phyloP scores from a whole-genome alignment of 2,329 filamentous ascomycete species.

The Diaporthe destruens region DNA sequence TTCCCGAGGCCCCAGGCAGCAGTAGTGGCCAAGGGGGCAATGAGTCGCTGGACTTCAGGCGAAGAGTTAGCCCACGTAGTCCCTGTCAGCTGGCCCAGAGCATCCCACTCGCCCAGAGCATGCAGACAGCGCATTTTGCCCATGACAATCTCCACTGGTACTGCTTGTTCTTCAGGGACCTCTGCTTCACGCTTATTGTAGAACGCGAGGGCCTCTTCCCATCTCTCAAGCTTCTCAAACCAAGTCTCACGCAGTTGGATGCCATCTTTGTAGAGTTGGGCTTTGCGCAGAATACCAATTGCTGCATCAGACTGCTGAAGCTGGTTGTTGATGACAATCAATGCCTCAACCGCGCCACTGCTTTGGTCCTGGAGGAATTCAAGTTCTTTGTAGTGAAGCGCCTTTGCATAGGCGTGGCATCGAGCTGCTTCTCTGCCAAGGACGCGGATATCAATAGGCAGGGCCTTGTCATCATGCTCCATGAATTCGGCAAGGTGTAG shows the following conservation, averaged over 20 bases:
- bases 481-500: conserved; percentile 99
- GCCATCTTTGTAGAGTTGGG: conserved; percentile 91
- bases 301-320: conserved; percentile 98
- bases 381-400: conserved; percentile 97
- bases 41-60: conserved; percentile 87
- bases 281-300: conserved; percentile 96
- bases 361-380: conserved; percentile 99
- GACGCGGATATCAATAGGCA: conserved; percentile 96
- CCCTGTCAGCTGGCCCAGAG: conserved; percentile 87
- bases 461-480: conserved; percentile 98
- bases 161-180: conserved; percentile 66
- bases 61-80: conserved; percentile 94
- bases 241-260: conserved; percentile 97
- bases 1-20: conserved; percentile 97
- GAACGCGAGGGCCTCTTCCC: conserved; percentile 95
- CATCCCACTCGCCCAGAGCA: conserved; percentile 97
- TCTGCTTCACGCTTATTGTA: conserved; percentile 89
- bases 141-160: conserved; percentile 95
- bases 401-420: conserved; percentile 98
- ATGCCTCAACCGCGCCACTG: conserved; percentile 91
- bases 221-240: conserved; percentile 98
- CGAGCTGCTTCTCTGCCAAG: conserved; percentile 95
- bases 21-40: conserved; percentile 93
- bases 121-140: conserved; percentile 99
- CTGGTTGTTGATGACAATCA: conserved; percentile 99